A percentile compares a stretch with the other conserved stretches of the same genome.
Evolutionary conservation across 2,329 filamentous ascomycete genomes (phyloP).

Genomic region (Claviceps africana): DNA sequence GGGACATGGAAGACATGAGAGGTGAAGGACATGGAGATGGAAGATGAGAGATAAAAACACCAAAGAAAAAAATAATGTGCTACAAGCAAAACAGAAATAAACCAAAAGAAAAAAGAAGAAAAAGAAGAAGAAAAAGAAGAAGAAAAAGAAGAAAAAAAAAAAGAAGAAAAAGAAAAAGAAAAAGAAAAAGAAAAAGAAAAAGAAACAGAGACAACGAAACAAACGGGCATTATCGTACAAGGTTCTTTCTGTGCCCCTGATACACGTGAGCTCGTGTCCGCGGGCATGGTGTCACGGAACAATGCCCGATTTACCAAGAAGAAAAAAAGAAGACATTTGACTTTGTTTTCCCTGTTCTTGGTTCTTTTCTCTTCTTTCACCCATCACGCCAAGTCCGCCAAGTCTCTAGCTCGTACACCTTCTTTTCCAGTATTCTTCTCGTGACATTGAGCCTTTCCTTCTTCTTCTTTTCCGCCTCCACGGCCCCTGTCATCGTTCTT

Average conservation of each 20-base stretch:
- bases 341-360: not conserved
- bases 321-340: no score
- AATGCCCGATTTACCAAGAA: not conserved
- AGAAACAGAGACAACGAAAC: not conserved
- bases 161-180: no score
- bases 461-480: no score
- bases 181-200: not conserved
- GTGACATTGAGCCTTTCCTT: not conserved
- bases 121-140: no score
- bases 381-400: no score
- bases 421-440: not conserved
- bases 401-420: not conserved
- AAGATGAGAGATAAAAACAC: no score
- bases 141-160: no score
- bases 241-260: not conserved
- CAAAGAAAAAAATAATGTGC: no score
- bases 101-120: not conserved
- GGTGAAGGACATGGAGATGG: no score
- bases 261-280: slow-evolving; percentile 2
- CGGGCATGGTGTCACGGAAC: not conserved
- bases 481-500: no score
- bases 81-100: not conserved
- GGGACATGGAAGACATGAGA: no score
- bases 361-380: not conserved
- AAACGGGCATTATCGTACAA: not conserved